Conservation (phyloP, 202 grass and related monocot genomes). For the Panicum hallii region DNA sequence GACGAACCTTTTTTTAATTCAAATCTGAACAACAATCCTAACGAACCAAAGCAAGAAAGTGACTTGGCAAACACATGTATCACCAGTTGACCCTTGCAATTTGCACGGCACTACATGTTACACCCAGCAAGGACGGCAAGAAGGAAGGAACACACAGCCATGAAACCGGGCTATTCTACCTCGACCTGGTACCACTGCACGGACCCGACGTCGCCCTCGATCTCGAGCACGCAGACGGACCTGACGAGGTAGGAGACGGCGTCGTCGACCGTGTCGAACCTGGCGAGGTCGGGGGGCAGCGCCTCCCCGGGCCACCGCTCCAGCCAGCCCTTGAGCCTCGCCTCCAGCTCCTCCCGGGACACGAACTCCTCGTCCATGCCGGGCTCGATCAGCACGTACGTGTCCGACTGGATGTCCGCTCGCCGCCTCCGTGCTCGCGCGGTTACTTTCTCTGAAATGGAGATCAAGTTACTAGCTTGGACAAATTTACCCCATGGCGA, state of each 20-base stretch:
- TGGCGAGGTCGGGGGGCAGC: slow-evolving; percentile 78
- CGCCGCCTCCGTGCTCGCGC: slow-evolving; percentile 49
- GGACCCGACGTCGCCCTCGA: slow-evolving; percentile 83
- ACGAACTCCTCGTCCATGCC: slow-evolving; percentile 77
- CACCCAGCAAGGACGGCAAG: too few species aligned
- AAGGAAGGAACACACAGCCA: not conserved
- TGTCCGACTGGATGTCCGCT: slow-evolving; percentile 68
- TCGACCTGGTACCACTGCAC: slow-evolving; percentile 93
- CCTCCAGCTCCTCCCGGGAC: slow-evolving; percentile 78
- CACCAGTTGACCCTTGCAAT: not conserved
- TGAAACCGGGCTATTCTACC: slow-evolving; percentile 48
- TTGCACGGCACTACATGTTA: not conserved
- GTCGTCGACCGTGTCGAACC: slow-evolving; percentile 65
- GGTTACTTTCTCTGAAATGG: not conserved
- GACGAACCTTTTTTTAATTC: too few species aligned
- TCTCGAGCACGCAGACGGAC: slow-evolving; percentile 85
- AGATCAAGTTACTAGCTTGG: not conserved
- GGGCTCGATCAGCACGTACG: slow-evolving; percentile 84
- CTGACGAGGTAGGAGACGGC: slow-evolving; percentile 83
- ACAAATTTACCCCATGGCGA: not conserved
- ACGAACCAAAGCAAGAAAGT: too few species aligned
- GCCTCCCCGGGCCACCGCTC: slow-evolving; percentile 65
- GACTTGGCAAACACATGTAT: too few species aligned
- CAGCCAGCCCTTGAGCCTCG: slow-evolving; percentile 69
- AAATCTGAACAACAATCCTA: too few species aligned